Conservation (phyloP, 1,139 yeast species). For the Nakaseomyces kungkrabaensis region DNA sequence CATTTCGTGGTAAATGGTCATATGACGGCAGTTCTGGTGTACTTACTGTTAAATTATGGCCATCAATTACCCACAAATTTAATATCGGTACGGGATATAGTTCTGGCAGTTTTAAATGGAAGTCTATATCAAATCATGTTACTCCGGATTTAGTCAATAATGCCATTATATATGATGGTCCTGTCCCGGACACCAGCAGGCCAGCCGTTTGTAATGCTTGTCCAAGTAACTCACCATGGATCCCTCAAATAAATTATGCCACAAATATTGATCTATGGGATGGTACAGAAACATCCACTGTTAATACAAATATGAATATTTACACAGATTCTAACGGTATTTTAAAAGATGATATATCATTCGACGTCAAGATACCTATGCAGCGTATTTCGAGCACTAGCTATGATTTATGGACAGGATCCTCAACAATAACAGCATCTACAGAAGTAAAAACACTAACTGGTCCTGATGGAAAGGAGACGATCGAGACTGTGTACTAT, state of each 20-base stretch:
- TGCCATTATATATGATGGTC: constrained; percentile 9
- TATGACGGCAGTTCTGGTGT: constrained; percentile 11
- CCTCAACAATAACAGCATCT: not conserved
- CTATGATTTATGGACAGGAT: not conserved
- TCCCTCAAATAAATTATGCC: constrained; percentile 2
- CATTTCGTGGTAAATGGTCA: constrained; percentile 3
- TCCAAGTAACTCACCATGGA: constrained; percentile 10
- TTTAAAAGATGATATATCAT: not conserved
- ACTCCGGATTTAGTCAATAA: constrained; percentile 7
- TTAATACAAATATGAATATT: not conserved
- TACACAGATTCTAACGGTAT: not conserved
- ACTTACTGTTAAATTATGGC: constrained; percentile 7
- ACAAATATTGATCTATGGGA: not conserved
- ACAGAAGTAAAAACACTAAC: not conserved
- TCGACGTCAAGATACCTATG: not conserved
- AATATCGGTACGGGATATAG: constrained; percentile 14
- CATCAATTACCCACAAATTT: constrained; percentile 7
- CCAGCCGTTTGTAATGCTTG: constrained; percentile 9
- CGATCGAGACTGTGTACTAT: not conserved
- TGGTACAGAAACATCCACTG: not conserved
- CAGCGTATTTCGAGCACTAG: not conserved
- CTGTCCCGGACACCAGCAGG: constrained; percentile 5
- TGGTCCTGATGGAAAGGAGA: not conserved
- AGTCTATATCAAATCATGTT: constrained; percentile 6
- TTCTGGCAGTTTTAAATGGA: constrained; percentile 5